Conservation (phyloP, 805 yeast genomes). For the Kodamaea sagamina region DNA sequence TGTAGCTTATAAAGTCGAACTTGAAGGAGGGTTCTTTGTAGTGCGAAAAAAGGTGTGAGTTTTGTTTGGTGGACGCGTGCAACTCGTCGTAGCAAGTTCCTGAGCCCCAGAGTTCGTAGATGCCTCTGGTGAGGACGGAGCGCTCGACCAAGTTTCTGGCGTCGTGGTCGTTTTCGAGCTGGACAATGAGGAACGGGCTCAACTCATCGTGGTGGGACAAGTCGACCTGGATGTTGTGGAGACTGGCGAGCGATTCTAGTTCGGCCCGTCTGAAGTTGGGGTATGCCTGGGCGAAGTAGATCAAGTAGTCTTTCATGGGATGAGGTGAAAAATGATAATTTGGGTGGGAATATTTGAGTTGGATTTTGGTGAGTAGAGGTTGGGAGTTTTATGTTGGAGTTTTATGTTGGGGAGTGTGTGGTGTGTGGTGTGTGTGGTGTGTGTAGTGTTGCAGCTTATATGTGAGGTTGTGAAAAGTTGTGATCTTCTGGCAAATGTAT, state of each 20-base stretch:
- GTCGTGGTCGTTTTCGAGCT: slow-evolving; percentile 62
- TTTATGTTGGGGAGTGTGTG: too few relatives aligned
- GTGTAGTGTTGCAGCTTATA: too few relatives aligned
- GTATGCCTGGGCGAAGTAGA: slow-evolving; percentile 86
- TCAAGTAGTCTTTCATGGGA: slow-evolving; percentile 58
- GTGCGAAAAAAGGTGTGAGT: slow-evolving; percentile 31
- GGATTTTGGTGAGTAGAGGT: too few relatives aligned
- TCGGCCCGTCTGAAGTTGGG: slow-evolving; percentile 79
- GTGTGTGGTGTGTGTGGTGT: too few relatives aligned
- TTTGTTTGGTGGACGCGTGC: slow-evolving; percentile 52
- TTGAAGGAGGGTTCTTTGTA: slow-evolving; percentile 62
- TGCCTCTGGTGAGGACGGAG: slow-evolving; percentile 68
- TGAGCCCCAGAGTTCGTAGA: slow-evolving; percentile 84
- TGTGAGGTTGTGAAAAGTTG: too few relatives aligned
- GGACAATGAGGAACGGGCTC: slow-evolving; percentile 71
- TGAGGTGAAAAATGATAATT: too few relatives aligned
- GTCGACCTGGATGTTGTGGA: slow-evolving; percentile 58
- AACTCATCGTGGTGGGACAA: slow-evolving; percentile 56
- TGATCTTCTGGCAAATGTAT: too few relatives aligned
- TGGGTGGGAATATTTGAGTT: too few relatives aligned
- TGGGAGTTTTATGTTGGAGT: too few relatives aligned
- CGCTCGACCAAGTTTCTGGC: slow-evolving; percentile 67
- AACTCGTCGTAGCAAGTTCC: slow-evolving; percentile 58
- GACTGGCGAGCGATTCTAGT: slow-evolving; percentile 77
- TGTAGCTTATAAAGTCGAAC: slow-evolving; percentile 78